Percentiles rank a stretch among this genome's conserved stretches.
Evolutionary conservation across 257 asterid genomes (phyloP).

Genomic region (Salvia miltiorrhiza): DNA sequence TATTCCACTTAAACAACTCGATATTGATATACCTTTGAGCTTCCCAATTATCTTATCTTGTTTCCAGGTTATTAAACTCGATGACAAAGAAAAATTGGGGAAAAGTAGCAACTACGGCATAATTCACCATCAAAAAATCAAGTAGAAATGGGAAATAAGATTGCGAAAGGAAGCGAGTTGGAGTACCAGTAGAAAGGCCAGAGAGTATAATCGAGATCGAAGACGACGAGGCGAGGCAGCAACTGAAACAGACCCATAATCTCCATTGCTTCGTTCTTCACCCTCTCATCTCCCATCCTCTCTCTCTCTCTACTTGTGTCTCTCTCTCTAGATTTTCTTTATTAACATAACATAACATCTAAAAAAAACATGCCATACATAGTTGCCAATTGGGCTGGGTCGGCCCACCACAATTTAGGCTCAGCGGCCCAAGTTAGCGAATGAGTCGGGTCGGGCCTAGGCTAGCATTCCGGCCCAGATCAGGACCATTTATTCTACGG

Average conservation of each 20-base stretch:
- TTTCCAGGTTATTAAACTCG: background rate
- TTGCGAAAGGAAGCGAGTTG: background rate
- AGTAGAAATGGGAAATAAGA: background rate
- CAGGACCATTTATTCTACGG: too few species aligned
- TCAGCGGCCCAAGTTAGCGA: too few species aligned
- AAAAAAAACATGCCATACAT: too few species aligned
- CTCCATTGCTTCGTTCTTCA: conserved; percentile 88
- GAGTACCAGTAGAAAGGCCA: conserved; percentile 67
- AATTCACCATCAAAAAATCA: background rate
- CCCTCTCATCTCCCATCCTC: conserved; percentile 78
- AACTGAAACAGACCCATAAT: conserved; percentile 61
- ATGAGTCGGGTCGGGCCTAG: too few species aligned
- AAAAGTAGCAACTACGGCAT: background rate
- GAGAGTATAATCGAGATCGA: conserved; percentile 71
- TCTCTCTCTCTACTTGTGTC: too few species aligned
- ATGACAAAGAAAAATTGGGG: background rate
- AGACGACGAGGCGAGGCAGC: conserved; percentile 89
- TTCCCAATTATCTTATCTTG: background rate
- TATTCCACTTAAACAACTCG: background rate
- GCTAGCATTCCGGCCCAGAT: too few species aligned
- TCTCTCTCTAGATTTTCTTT: background rate
- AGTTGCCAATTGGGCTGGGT: too few species aligned
- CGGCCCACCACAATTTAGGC: too few species aligned
- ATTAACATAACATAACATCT: too few species aligned
- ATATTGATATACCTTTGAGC: background rate